Percentiles rank a stretch among this genome's conserved stretches.
Conservation (phyloP, 495 filamentous ascomycete genomes). For the Neurospora cerealis region DNA sequence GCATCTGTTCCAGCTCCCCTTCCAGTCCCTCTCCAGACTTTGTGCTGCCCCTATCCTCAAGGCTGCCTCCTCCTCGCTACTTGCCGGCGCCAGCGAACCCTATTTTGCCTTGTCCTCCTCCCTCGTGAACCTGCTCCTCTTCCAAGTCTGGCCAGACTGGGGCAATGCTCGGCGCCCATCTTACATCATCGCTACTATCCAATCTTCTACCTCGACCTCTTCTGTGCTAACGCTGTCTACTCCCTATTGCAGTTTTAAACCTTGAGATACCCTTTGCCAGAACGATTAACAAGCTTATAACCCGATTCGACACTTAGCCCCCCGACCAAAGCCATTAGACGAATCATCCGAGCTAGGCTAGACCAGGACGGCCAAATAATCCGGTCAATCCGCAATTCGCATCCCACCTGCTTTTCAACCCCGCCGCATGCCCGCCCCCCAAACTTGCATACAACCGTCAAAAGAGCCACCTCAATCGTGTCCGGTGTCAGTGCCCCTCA, state of each 20-base stretch:
- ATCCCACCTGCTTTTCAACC: not conserved
- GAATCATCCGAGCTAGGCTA: not conserved
- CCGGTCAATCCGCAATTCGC: not conserved
- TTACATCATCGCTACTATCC: not conserved
- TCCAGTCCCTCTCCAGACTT: not conserved
- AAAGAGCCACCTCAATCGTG: not conserved
- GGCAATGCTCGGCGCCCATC: not conserved
- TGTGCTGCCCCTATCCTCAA: not conserved
- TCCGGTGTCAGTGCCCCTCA: constrained; percentile 3
- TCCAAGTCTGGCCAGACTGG: not conserved
- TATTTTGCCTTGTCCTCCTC: not conserved
- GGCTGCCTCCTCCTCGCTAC: not conserved
- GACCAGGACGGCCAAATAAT: not conserved
- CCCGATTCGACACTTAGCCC: not conserved
- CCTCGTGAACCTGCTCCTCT: not conserved
- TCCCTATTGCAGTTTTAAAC: not conserved
- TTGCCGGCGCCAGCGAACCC: not conserved
- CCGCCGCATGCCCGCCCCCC: not conserved
- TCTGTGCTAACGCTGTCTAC: not conserved
- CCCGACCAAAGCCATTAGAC: not conserved
- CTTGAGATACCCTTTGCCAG: not conserved
- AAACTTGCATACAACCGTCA: not conserved
- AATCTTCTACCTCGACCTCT: not conserved
- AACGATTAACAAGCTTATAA: not conserved
- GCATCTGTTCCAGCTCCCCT: not conserved